Percentiles rank a stretch among this genome's conserved stretches.
These are phyloP conservation scores for Suhomyces guaymorum DNA, from an alignment of 1,139 yeast genomes.

Conservation along the genomic window DNA sequence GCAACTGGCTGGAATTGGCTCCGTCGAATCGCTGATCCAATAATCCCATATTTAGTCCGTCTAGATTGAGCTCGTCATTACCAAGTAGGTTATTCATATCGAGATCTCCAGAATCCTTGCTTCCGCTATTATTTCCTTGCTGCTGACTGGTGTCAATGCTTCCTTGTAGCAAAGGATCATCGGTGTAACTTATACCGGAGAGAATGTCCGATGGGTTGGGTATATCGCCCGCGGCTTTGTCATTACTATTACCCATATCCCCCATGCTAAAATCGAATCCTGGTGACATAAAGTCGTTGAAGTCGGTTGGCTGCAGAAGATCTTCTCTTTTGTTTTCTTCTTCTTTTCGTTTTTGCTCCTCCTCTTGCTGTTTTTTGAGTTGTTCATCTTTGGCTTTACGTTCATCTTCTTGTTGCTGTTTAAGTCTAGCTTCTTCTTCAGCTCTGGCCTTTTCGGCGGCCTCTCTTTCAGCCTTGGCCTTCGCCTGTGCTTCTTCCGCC, in stretches of 20 bases:
- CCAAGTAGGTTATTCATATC: slow-evolving; percentile 46
- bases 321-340: slow-evolving; percentile 12
- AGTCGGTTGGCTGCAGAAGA: slow-evolving; percentile 14
- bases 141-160: slow-evolving; percentile 5
- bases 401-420: slow-evolving; percentile 12
- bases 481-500: slow-evolving; percentile 13
- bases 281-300: slow-evolving; percentile 26
- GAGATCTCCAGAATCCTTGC: slow-evolving; percentile 16
- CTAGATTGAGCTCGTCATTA: slow-evolving; percentile 46
- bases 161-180: slow-evolving; percentile 13
- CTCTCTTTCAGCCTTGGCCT: slow-evolving; percentile 16
- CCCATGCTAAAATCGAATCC: slow-evolving; percentile 35
- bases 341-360: slow-evolving; percentile 19
- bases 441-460: slow-evolving; percentile 16
- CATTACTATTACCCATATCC: slow-evolving; percentile 18
- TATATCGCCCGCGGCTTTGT: slow-evolving; percentile 23
- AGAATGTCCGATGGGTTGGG: slow-evolving; percentile 45
- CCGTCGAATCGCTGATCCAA: slow-evolving; percentile 37
- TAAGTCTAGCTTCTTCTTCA: slow-evolving; percentile 14
- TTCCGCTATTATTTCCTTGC: slow-evolving; percentile 1
- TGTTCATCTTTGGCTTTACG: slow-evolving; percentile 21
- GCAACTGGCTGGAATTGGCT: slow-evolving; percentile 21
- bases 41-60: slow-evolving; percentile 46
- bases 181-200: slow-evolving; percentile 34
- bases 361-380: slow-evolving; percentile 21